Conservation (phyloP, 176 grass and related monocot species). For the Ampelocalamus luodianensis region DNA sequence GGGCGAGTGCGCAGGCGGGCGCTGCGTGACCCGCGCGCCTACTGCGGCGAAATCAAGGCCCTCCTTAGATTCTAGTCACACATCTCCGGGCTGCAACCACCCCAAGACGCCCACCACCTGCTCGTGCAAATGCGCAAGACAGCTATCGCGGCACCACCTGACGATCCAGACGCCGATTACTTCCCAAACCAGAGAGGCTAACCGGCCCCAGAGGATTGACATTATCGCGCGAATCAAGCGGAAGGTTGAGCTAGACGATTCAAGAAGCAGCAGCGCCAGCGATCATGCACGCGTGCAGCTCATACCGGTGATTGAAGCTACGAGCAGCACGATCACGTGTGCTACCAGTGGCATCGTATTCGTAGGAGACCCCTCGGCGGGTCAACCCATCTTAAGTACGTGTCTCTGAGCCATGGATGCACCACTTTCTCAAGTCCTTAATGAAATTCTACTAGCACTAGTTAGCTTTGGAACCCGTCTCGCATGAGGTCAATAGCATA, state of each 20-base stretch:
- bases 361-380: too few relatives aligned
- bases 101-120: constrained; percentile 8
- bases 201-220: not conserved
- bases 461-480: too few relatives aligned
- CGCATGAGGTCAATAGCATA: not conserved
- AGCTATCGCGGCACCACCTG: not conserved
- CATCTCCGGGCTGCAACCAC: not conserved
- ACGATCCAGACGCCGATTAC: not conserved
- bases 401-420: too few relatives aligned
- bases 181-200: not conserved
- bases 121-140: constrained; percentile 40
- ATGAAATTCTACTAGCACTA: too few relatives aligned
- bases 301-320: too few relatives aligned
- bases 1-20: too few relatives aligned
- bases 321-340: too few relatives aligned
- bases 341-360: too few relatives aligned
- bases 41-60: not conserved
- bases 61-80: not conserved
- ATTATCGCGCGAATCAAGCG: not conserved
- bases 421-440: not conserved
- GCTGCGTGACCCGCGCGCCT: not conserved
- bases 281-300: not conserved
- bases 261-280: not conserved
- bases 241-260: not conserved
- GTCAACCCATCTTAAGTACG: too few relatives aligned